These are phyloP conservation scores for Hsuehochloa calcarea DNA, from an alignment of 176 grass and related monocot species.

Conservation along the genomic window DNA sequence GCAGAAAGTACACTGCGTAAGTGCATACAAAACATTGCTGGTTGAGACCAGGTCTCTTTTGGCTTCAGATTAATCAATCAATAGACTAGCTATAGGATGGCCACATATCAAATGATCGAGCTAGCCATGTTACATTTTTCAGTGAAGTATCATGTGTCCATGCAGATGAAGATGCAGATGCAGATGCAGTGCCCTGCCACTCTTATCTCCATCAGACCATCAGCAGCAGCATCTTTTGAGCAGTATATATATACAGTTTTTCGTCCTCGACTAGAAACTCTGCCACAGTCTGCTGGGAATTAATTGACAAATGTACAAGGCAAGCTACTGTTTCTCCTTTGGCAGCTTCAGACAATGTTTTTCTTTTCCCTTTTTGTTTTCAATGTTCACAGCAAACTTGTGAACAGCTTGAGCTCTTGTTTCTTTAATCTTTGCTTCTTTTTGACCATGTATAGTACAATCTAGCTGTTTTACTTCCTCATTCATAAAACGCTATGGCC, in stretches of 20 bases:
- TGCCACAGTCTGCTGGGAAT: slow-evolving; percentile 52
- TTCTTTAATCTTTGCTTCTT: not conserved
- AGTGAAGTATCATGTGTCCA: slow-evolving; percentile 54
- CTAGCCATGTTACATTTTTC: slow-evolving; percentile 43
- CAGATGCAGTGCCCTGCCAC: slow-evolving; percentile 44
- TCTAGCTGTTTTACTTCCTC: not conserved
- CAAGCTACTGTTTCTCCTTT: slow-evolving; percentile 40
- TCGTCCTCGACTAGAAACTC: slow-evolving; percentile 62
- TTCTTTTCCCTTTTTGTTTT: too few relatives aligned
- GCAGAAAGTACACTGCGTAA: slow-evolving; percentile 10
- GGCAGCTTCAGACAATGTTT: slow-evolving; percentile 34
- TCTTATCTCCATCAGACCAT: slow-evolving; percentile 52
- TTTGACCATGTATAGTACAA: not conserved
- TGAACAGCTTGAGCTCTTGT: slow-evolving; percentile 26
- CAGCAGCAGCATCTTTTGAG: slow-evolving; percentile 61
- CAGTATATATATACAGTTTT: slow-evolving; percentile 77
- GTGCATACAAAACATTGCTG: slow-evolving; percentile 26
- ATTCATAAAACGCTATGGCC: not conserved
- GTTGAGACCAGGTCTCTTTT: slow-evolving; percentile 41
- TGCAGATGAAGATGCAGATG: slow-evolving; percentile 44
- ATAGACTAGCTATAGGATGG: slow-evolving; percentile 20
- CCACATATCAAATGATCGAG: slow-evolving; percentile 16
- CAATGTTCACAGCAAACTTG: slow-evolving; percentile 23
- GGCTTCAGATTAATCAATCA: slow-evolving; percentile 28
- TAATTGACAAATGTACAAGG: slow-evolving; percentile 62